Evolutionary conservation across 2,329 filamentous ascomycete species (phyloP).

Genomic region (Stagonosporopsis tanaceti): DNA sequence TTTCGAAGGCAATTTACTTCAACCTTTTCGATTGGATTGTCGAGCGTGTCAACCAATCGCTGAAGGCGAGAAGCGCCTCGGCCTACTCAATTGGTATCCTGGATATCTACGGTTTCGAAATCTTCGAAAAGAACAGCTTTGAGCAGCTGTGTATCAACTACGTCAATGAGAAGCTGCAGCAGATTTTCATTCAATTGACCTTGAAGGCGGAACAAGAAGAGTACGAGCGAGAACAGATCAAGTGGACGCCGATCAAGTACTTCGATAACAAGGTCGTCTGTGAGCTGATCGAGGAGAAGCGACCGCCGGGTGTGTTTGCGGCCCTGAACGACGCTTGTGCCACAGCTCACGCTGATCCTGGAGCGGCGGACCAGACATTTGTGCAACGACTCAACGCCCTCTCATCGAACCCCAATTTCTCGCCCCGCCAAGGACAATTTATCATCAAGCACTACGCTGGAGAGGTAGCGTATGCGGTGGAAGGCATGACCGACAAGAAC

Average conservation of each 20-base stretch:
- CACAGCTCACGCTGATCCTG: constrained; percentile 95
- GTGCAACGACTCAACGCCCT: constrained; percentile 92
- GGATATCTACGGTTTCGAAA: constrained; percentile 99
- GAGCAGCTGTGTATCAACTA: constrained; percentile 99
- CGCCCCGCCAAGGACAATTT: constrained; percentile 91
- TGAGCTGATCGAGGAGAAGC: constrained; percentile 90
- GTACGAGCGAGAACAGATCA: constrained; percentile 93
- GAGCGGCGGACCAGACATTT: constrained; percentile 93
- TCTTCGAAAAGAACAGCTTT: constrained; percentile 98
- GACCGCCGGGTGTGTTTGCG: constrained; percentile 91
- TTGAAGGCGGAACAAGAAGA: constrained; percentile 97
- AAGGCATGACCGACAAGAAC: constrained; percentile 99
- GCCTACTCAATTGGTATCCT: constrained; percentile 92
- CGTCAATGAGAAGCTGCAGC: constrained; percentile 98
- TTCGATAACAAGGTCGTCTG: constrained; percentile 99
- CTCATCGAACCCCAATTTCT: constrained; percentile 85
- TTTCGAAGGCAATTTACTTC: constrained; percentile 95
- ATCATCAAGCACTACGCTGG: constrained; percentile 99
- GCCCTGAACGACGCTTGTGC: constrained; percentile 97
- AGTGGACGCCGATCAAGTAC: constrained; percentile 99
- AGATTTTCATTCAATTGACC: constrained; percentile 98
- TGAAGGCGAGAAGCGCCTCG: constrained; percentile 78
- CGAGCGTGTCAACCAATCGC: constrained; percentile 84
- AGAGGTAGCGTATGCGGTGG: constrained; percentile 92
- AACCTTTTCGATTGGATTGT: constrained; percentile 99